Evolutionary conservation across 768 basidiomycete species (phyloP), one percentile per base, ranked within the genome.

Genomic region (Zangia roseola): DNA sequence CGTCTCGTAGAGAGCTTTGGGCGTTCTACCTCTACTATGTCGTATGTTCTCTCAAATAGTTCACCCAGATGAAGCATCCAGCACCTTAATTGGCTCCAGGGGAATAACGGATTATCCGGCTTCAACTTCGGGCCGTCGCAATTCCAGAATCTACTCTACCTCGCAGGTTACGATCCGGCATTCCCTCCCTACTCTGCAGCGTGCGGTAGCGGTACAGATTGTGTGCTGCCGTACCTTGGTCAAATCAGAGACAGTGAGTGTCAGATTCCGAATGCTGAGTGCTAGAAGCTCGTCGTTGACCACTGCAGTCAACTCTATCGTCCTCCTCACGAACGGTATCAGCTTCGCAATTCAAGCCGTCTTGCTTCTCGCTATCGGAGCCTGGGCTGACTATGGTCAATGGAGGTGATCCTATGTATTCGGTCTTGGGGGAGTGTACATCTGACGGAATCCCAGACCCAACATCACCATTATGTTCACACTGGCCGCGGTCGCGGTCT

Each of bases 361-460:
- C 14, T 58, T 89, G 14, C 68, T 91, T 34, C 65, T 89, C 20
- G 57, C 77, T 12, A 79, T 90, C 24, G 88, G 87, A 5, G 84
- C 86, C 4, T 89, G 87, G 83, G 86, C 87, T 1, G 88, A 90
- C 63, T 91, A 89, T 62, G 88, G 88, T n/a, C 68, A 71, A 14
- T 88, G 86, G 87, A 84, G 84, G 84, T 83, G 35, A 36, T 43
- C 41, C 12, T 10, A 24, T 25, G 17, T 24, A 23, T 28, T 45
- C 17, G 21, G 20, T 24, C 21, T 1, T 35, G 12, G 4, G 12
- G 4, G 23, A 14, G 35, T 25, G 16, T 43, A 25, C 20, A 40
- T 40, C 44, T 50, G 28, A 60, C 43, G 7, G 10, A 41, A 12
- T 8, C 24, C 53, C 26, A 81, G 86, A 60, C 88, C 88, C 3